Percentiles rank a stretch among this genome's conserved stretches.
Evolutionary conservation across 1,284 basidiomycete genomes (phyloP).

Genomic region (Retiboletus fuscus): DNA sequence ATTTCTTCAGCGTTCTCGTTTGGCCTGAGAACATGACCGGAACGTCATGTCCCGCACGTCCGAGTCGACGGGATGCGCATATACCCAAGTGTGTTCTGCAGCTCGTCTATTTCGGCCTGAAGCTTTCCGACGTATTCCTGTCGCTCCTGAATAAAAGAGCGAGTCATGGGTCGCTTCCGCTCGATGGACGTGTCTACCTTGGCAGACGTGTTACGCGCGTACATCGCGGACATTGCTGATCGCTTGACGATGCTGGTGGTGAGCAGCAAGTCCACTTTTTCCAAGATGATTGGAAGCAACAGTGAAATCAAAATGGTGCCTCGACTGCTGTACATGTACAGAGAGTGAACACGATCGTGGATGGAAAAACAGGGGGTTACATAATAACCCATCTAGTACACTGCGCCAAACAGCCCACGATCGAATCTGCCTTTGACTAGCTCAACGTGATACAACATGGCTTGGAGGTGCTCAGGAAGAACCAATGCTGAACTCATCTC

Average conservation of each 20-base stretch:
- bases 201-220: constrained; percentile 46
- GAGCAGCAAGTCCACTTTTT: too few species aligned
- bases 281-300: too few species aligned
- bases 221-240: constrained; percentile 35
- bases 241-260: too few species aligned
- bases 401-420: constrained; percentile 28
- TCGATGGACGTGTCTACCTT: constrained; percentile 37
- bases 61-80: constrained; percentile 29
- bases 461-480: constrained; percentile 80
- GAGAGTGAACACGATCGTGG: too few species aligned
- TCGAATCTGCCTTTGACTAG: not conserved
- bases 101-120: constrained; percentile 62
- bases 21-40: constrained; percentile 51
- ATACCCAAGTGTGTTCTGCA: constrained; percentile 69
- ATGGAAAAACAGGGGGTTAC: constrained; percentile 16
- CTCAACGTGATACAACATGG: constrained; percentile 62
- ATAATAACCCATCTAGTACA: constrained; percentile 25
- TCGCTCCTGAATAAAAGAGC: constrained; percentile 59
- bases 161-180: not conserved
- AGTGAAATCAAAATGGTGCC: too few species aligned
- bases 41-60: constrained; percentile 5
- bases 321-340: too few species aligned
- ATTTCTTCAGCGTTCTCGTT: constrained; percentile 71
- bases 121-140: constrained; percentile 64
- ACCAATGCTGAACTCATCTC: constrained; percentile 78